phyloP scores from a whole-genome alignment of 2,329 filamentous ascomycete genomes.

The Ascochyta rabiei region DNA sequence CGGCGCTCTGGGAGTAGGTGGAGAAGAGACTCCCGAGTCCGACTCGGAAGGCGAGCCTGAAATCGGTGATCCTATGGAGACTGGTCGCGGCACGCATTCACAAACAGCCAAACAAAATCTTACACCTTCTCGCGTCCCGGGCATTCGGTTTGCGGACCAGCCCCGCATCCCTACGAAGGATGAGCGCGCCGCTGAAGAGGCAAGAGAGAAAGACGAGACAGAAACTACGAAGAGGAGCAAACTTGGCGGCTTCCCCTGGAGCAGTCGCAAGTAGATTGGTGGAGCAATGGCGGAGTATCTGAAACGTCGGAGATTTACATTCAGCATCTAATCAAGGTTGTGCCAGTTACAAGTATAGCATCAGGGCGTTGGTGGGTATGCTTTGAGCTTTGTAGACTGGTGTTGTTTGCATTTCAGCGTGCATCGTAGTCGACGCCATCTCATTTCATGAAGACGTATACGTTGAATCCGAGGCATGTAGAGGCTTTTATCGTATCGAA shows the following conservation, averaged over 20 bases:
- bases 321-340: not conserved
- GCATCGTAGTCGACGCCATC: constrained; percentile 12
- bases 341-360: constrained; percentile 4
- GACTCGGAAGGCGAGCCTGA: constrained; percentile 43
- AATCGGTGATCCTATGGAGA: constrained; percentile 43
- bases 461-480: not conserved
- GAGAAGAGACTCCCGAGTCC: constrained; percentile 34
- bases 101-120: constrained; percentile 17
- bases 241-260: constrained; percentile 26
- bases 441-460: not conserved
- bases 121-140: constrained; percentile 50
- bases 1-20: constrained; percentile 69
- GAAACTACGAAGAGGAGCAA: constrained; percentile 27
- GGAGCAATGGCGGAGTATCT: not conserved
- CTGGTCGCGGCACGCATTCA: constrained; percentile 40
- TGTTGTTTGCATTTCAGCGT: constrained; percentile 19
- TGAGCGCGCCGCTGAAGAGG: constrained; percentile 36
- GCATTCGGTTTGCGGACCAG: constrained; percentile 67
- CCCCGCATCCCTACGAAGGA: constrained; percentile 44
- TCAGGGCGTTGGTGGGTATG: constrained; percentile 4
- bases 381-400: not conserved
- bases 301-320: not conserved
- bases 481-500: not conserved
- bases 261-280: constrained; percentile 8
- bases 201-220: constrained; percentile 27